Percentiles rank a stretch among this genome's conserved stretches.
Evolutionary conservation across 2,329 filamentous ascomycete genomes (phyloP).

Genomic region (Ophiostoma triangulosporum): DNA sequence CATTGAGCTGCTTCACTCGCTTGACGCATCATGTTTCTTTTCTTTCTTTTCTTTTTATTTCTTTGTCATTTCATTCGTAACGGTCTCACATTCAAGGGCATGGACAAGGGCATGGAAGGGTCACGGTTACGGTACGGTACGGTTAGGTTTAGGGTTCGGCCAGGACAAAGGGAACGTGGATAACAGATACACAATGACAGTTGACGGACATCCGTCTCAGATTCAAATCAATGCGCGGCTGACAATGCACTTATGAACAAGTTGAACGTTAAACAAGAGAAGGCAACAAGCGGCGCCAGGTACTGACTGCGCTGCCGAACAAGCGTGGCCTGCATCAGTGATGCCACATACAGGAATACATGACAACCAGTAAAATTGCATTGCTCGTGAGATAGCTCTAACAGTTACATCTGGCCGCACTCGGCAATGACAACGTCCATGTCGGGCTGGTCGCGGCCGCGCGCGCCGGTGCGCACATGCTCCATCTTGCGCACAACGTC

Average conservation of each 20-base stretch:
- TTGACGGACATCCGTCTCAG: background rate
- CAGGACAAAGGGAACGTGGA: background rate
- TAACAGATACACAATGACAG: background rate
- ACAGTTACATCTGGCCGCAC: conserved; percentile 84
- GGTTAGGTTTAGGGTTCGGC: background rate
- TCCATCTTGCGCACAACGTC: conserved; percentile 89
- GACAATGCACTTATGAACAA: background rate
- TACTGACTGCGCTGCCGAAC: too few relatives aligned
- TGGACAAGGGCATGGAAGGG: background rate
- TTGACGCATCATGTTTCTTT: background rate
- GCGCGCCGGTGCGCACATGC: conserved; percentile 66
- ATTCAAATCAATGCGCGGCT: background rate
- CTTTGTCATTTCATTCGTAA: background rate
- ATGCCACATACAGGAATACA: too few relatives aligned
- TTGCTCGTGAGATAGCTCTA: too few relatives aligned
- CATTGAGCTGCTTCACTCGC: background rate
- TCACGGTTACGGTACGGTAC: background rate
- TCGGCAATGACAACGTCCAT: conserved; percentile 72
- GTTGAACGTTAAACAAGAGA: too few relatives aligned
- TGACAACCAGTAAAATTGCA: too few relatives aligned
- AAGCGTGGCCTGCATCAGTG: too few relatives aligned
- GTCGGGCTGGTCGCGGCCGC: conserved; percentile 65
- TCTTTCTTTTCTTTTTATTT: background rate
- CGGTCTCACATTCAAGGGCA: background rate
- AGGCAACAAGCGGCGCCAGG: too few relatives aligned